phyloP scores from a whole-genome alignment of 345 rosid genomes.

The Arabidopsis thaliana region TAIR10.1 NC_003074.8:17465001-17465500 shows the following conservation, averaged over 20 bases:
- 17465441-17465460: conserved; percentile 46
- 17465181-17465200: conserved; percentile 49
- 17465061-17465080: neutral
- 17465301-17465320: conserved; percentile 18
- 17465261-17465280: conserved; percentile 39
- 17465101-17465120: conserved; percentile 9
- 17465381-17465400: conserved; percentile 30
- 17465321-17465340: conserved; percentile 28
- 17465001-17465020: conserved; percentile 24
- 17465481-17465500: conserved; percentile 36
- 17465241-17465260: conserved; percentile 48
- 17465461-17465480: conserved; percentile 40
- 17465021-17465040: conserved; percentile 13
- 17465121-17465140: conserved; percentile 22
- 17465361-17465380: conserved; percentile 37
- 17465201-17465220: conserved; percentile 46
- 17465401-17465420: conserved; percentile 42
- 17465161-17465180: conserved; percentile 44
- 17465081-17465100: neutral
- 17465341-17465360: conserved; percentile 22
- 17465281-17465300: conserved; percentile 33
- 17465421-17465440: conserved; percentile 51
- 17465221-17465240: conserved; percentile 37
- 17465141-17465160: conserved; percentile 38
- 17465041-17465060: neutral